phyloP scores from a whole-genome alignment of 2,329 filamentous ascomycete species.

The Alternaria conjuncta region DNA sequence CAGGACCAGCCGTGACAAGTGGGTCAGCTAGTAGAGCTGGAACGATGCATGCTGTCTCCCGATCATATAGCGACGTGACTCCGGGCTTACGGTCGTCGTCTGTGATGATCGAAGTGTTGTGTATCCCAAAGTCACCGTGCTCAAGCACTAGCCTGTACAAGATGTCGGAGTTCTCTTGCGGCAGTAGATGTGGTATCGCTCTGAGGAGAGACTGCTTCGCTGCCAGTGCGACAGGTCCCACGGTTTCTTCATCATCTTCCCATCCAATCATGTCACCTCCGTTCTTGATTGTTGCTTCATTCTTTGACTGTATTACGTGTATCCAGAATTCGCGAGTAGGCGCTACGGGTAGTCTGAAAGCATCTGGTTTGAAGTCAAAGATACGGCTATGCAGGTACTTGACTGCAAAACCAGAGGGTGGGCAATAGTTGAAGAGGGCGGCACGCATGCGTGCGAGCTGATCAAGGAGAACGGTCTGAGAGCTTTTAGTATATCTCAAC shows the following conservation, averaged over 20 bases:
- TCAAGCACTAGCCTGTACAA: not conserved
- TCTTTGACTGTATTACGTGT: not conserved
- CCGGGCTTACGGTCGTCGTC: fast-evolving
- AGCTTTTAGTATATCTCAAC: too few species aligned
- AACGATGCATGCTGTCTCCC: not conserved
- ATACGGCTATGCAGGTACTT: not conserved
- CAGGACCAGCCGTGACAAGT: not conserved
- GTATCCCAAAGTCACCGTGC: not conserved
- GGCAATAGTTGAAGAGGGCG: not conserved
- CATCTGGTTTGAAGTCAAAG: not conserved
- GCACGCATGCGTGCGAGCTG: not conserved
- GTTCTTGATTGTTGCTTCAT: not conserved
- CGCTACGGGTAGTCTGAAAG: not conserved
- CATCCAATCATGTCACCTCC: not conserved
- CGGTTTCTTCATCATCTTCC: not conserved
- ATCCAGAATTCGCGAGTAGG: not conserved
- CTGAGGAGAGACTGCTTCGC: not conserved
- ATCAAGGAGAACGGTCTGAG: not conserved
- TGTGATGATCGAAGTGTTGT: not conserved
- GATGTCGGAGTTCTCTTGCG: not conserved
- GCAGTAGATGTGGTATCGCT: not conserved
- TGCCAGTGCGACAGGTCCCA: not conserved
- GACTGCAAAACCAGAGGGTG: not conserved
- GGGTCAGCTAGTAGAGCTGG: not conserved
- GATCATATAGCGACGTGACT: not conserved